A percentile compares a stretch with the other conserved stretches of the same genome.
These are phyloP conservation scores for Candida sakaeoensis DNA, from an alignment of 805 yeast species.

Conservation along the genomic window DNA sequence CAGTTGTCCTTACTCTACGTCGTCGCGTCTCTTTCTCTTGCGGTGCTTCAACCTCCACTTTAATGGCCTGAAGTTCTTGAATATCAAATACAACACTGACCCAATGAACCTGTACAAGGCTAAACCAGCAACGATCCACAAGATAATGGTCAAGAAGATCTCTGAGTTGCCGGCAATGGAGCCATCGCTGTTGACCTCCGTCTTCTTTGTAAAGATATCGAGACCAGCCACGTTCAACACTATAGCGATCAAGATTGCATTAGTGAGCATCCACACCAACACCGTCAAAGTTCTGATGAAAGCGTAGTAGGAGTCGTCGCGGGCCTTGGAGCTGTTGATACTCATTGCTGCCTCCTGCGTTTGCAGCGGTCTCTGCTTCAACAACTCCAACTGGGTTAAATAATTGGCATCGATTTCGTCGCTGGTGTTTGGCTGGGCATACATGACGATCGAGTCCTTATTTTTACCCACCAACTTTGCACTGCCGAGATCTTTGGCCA, in stretches of 20 bases:
- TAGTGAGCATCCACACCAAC: conserved; percentile 82
- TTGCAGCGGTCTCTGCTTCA: conserved; percentile 28
- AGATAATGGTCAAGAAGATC: conserved; percentile 73
- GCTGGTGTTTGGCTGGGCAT: conserved; percentile 57
- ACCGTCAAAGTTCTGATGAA: conserved; percentile 86
- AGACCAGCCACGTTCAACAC: conserved; percentile 85
- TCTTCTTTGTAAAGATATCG: conserved; percentile 34
- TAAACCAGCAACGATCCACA: conserved; percentile 91
- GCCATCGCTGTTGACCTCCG: conserved; percentile 23
- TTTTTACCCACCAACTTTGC: conserved; percentile 55
- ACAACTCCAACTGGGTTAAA: conserved; percentile 55
- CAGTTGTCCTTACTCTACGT: no score
- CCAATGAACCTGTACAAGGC: conserved; percentile 84
- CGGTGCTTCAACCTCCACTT: conserved; percentile 34
- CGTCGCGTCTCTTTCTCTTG: conserved; percentile 9
- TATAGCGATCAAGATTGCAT: conserved; percentile 74
- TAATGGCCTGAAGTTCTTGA: conserved; percentile 35
- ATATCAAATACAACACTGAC: conserved; percentile 53
- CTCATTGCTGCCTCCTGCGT: conserved; percentile 29
- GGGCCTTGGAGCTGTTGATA: conserved; percentile 17
- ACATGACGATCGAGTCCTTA: conserved; percentile 38
- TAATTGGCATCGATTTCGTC: conserved; percentile 76
- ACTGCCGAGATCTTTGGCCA: conserved; percentile 70
- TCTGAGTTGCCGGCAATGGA: conserved; percentile 47
- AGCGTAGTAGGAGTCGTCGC: conserved; percentile 75